Conservation (phyloP, 2,329 filamentous ascomycete species). For the Verticillium nubilum region DNA sequence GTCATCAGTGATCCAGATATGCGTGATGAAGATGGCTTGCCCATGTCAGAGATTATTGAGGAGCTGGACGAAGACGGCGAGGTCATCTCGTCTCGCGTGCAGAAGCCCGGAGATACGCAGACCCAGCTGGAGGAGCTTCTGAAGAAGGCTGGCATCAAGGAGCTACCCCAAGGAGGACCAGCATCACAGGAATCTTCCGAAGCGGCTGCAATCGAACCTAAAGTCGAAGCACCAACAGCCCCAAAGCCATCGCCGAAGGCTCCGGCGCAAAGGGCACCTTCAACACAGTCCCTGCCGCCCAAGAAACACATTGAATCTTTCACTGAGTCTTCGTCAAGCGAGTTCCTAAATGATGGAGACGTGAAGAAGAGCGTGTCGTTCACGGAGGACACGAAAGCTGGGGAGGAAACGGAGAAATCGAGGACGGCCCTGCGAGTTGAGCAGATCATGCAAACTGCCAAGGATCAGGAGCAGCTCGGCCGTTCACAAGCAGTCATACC, state of each 20-base stretch:
- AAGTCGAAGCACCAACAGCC: neutral
- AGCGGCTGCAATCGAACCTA: slow-evolving; percentile 8
- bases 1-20: slow-evolving; percentile 55
- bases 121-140: slow-evolving; percentile 66
- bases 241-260: neutral
- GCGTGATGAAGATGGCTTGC: slow-evolving; percentile 63
- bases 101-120: slow-evolving; percentile 62
- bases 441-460: slow-evolving; percentile 51
- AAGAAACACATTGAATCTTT: slow-evolving; percentile 20
- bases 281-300: neutral
- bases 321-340: neutral
- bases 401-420: slow-evolving; percentile 30
- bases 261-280: neutral
- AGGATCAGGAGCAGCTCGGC: slow-evolving; percentile 44
- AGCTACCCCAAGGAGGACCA: slow-evolving; percentile 25
- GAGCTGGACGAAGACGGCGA: slow-evolving; percentile 88
- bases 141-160: slow-evolving; percentile 67
- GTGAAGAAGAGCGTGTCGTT: slow-evolving; percentile 56
- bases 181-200: slow-evolving; percentile 7
- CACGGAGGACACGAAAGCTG: slow-evolving; percentile 51
- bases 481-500: slow-evolving; percentile 54
- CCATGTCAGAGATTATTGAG: slow-evolving; percentile 87
- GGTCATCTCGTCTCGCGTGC: slow-evolving; percentile 62
- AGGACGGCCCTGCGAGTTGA: slow-evolving; percentile 43
- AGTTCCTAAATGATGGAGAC: neutral